Conservation (phyloP, 1,284 basidiomycete species). For the Coriolopsis trogii region DNA sequence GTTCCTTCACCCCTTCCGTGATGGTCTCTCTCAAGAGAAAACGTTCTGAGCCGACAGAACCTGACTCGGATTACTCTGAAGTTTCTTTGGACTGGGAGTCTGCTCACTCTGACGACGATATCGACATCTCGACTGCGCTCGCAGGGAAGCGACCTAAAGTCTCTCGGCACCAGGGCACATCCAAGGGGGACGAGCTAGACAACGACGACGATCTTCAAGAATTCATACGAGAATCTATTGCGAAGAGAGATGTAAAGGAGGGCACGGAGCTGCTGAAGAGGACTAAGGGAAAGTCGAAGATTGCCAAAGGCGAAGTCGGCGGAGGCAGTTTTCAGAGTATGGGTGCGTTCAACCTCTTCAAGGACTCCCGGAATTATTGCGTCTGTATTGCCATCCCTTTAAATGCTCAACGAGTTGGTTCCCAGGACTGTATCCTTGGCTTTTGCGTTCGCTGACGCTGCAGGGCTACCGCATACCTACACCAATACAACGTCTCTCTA, state of each 20-base stretch:
- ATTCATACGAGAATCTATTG: conserved; percentile 66
- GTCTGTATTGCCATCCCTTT: too few relatives aligned
- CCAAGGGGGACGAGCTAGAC: conserved; percentile 27
- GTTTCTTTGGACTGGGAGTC: conserved; percentile 23
- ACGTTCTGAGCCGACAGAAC: conserved; percentile 2
- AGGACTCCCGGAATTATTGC: not conserved
- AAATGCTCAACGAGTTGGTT: not conserved
- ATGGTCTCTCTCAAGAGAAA: conserved; percentile 25
- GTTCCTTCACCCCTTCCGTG: not conserved
- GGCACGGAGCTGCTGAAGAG: conserved; percentile 75
- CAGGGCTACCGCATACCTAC: conserved; percentile 96
- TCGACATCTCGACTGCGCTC: conserved; percentile 52
- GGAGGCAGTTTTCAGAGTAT: conserved; percentile 89
- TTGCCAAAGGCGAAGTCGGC: conserved; percentile 73
- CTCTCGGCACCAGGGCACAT: conserved; percentile 14
- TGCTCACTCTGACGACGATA: conserved; percentile 40
- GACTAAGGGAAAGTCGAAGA: conserved; percentile 65
- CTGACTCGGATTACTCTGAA: conserved; percentile 31
- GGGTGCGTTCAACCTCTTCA: conserved; percentile 56
- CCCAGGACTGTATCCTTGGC: conserved; percentile 81
- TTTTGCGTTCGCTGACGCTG: conserved; percentile 87
- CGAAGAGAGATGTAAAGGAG: conserved; percentile 66
- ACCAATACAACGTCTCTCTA: conserved; percentile 92
- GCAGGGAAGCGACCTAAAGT: conserved; percentile 38
- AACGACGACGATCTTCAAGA: conserved; percentile 60